phyloP scores from a whole-genome alignment of 2,329 filamentous ascomycete species.

The Helicocarpus griseus region DNA sequence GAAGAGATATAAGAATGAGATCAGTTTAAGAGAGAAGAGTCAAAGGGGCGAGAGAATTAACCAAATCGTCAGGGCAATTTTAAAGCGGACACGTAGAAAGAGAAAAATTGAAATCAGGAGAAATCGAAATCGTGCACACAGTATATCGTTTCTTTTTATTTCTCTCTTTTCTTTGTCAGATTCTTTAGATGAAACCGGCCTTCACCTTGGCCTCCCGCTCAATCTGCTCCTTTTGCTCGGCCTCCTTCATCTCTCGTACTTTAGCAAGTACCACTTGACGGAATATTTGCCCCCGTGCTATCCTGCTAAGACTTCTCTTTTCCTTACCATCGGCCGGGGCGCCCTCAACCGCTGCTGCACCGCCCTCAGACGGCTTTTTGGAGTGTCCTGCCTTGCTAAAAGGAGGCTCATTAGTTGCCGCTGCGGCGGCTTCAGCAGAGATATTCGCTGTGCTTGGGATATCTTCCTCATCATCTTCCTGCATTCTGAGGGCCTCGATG shows the following conservation, averaged over 20 bases:
- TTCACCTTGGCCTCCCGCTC: slow-evolving; percentile 44
- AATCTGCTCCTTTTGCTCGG: slow-evolving; percentile 63
- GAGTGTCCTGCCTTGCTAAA: slow-evolving; percentile 14
- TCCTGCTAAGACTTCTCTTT: slow-evolving; percentile 45
- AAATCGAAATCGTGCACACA: no score
- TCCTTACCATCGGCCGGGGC: slow-evolving; percentile 25
- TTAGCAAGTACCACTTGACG: slow-evolving; percentile 89
- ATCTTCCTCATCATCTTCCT: slow-evolving; percentile 77
- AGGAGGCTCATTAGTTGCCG: slow-evolving; percentile 31
- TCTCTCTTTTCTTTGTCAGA: neutral
- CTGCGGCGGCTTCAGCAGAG: slow-evolving; percentile 7
- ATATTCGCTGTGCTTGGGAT: slow-evolving; percentile 50
- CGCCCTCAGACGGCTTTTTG: slow-evolving; percentile 17
- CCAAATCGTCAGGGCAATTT: no score
- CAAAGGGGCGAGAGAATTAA: no score
- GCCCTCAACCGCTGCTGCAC: slow-evolving; percentile 8
- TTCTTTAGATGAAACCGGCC: slow-evolving; percentile 3
- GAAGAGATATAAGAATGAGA: no score
- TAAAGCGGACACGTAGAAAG: no score
- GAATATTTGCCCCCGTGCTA: slow-evolving; percentile 68
- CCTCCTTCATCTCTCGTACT: slow-evolving; percentile 81
- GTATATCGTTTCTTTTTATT: no score
- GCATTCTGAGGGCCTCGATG: slow-evolving; percentile 87
- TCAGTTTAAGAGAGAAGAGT: no score
- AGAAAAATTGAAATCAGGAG: no score